Conservation (phyloP, 805 yeast species). For the Ogataea methylovora region DNA sequence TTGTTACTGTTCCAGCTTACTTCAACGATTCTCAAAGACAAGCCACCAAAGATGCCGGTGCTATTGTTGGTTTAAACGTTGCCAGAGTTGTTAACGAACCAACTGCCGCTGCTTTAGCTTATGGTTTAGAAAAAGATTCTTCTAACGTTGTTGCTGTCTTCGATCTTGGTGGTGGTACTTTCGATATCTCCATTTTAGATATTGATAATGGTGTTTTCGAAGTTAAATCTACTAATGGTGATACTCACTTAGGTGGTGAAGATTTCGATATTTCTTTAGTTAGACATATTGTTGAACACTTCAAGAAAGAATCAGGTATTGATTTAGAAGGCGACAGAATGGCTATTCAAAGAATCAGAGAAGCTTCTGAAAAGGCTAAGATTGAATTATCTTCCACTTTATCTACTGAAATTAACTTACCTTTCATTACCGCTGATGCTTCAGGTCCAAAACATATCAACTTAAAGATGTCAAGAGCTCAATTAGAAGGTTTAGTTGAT, state of each 20-base stretch:
- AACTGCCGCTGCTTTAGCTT: conserved; percentile 90
- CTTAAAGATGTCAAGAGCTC: conserved; percentile 51
- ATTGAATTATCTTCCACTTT: conserved; percentile 65
- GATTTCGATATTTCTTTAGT: conserved; percentile 84
- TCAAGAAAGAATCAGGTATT: conserved; percentile 46
- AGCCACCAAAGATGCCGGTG: conserved; percentile 96
- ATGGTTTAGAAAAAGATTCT: conserved; percentile 79
- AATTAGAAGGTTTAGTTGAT: conserved; percentile 59
- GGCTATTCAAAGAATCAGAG: conserved; percentile 70
- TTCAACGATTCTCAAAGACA: conserved; percentile 90
- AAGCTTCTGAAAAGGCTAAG: conserved; percentile 71
- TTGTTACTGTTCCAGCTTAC: conserved; percentile 86
- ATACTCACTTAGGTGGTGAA: conserved; percentile 90
- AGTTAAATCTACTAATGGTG: conserved; percentile 97
- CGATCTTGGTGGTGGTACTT: conserved; percentile 98
- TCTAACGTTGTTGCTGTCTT: conserved; percentile 73
- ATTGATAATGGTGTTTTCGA: conserved; percentile 97
- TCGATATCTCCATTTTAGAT: conserved; percentile 93
- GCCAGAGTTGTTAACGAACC: conserved; percentile 88
- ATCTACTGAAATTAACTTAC: conserved; percentile 56
- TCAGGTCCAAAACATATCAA: conserved; percentile 51
- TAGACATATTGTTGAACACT: conserved; percentile 57
- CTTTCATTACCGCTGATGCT: conserved; percentile 52
- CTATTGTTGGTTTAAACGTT: conserved; percentile 89
- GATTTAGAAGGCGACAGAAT: conserved; percentile 45